Evolutionary conservation across 2,329 filamentous ascomycete species (phyloP), one percentile per base, ranked within the genome.

Genomic region (Monosporascus ibericus): DNA sequence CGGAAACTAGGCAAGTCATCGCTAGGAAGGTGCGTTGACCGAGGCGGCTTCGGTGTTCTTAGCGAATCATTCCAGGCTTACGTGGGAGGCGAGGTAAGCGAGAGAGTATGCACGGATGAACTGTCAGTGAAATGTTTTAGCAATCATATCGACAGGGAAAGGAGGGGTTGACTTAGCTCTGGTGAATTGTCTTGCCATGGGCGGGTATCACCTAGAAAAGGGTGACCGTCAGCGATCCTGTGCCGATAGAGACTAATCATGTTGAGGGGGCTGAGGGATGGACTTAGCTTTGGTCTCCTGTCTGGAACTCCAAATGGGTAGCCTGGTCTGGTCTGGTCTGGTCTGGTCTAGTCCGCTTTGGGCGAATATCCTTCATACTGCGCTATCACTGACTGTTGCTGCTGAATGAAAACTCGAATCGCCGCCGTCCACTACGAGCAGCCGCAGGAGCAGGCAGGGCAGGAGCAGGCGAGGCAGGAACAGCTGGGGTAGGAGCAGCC

Each of bases 151-250:
- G 8, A 24, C 2, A 36, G n/a, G n/a, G 30, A 44, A 24, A 6
- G 14, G 15, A 30, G 3, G 34, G 48, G 49, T 40, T 14, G 52
- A 56, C 50, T 52, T 56, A 56, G 51, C 52, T 56, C 38, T 56
- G 42, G 42, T 22, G 14, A 5, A 30, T 11, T 30, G 24, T 15
- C 14, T 27, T 15, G 22, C 20, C 8, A 25, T 14, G 49, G 49
- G 14, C 50, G 37, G 20, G 15, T 17, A 15, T 37, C 14, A n/a
- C 47, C n/a, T 24, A 38, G 22, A 22, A 22, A 22, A 22, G 6
- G 14, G 17, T 36, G 14, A 17, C 24, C 39, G 15, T 49, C 14
- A 17, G 50, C 47, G 51, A 48, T 34, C 44, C 9, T 42, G 6
- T 42, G 20, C 8, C 39, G 14, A 22, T 22, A 42, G 18, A 11